Conservation (phyloP, 352 stramenopile genomes). For the Phytophthora nicotianae region DNA sequence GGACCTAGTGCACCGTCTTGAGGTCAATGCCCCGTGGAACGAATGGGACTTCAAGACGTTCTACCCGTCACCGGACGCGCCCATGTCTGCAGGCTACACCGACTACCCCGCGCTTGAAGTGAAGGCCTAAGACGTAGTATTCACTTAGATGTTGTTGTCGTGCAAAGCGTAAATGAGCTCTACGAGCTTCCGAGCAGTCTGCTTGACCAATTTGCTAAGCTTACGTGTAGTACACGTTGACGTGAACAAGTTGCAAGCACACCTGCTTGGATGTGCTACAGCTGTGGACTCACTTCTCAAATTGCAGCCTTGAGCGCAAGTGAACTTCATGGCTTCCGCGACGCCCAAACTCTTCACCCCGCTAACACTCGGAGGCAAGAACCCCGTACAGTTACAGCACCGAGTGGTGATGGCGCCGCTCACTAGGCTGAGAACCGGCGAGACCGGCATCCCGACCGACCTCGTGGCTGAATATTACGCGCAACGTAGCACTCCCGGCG, state of each 20-base stretch:
- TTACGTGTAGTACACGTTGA: slow-evolving; percentile 15
- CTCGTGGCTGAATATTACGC: slow-evolving; percentile 67
- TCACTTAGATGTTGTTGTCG: slow-evolving; percentile 2
- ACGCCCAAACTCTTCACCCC: slow-evolving; percentile 52
- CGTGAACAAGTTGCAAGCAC: slow-evolving; percentile 23
- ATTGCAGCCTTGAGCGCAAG: slow-evolving; percentile 3
- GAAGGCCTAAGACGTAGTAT: background rate
- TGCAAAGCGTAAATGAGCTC: slow-evolving; percentile 1
- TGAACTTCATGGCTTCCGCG: slow-evolving; percentile 14
- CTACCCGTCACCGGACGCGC: slow-evolving; percentile 28
- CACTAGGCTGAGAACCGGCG: slow-evolving; percentile 48
- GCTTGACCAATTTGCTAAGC: background rate
- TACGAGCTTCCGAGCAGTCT: background rate
- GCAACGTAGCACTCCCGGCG: slow-evolving; percentile 58
- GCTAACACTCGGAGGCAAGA: slow-evolving; percentile 47
- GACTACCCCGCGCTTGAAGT: slow-evolving; percentile 40
- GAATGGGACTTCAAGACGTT: slow-evolving; percentile 37
- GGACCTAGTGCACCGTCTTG: slow-evolving; percentile 59
- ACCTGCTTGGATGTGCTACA: slow-evolving; percentile 9
- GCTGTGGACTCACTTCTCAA: slow-evolving; percentile 9
- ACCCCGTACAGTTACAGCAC: slow-evolving; percentile 57
- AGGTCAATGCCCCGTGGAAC: slow-evolving; percentile 44
- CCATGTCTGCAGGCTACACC: slow-evolving; percentile 39
- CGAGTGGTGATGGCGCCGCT: slow-evolving; percentile 76
- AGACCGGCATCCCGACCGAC: slow-evolving; percentile 38